Evolutionary conservation across 148 eudicot genomes (phyloP).

Genomic region (Amaranthus palmeri): DNA sequence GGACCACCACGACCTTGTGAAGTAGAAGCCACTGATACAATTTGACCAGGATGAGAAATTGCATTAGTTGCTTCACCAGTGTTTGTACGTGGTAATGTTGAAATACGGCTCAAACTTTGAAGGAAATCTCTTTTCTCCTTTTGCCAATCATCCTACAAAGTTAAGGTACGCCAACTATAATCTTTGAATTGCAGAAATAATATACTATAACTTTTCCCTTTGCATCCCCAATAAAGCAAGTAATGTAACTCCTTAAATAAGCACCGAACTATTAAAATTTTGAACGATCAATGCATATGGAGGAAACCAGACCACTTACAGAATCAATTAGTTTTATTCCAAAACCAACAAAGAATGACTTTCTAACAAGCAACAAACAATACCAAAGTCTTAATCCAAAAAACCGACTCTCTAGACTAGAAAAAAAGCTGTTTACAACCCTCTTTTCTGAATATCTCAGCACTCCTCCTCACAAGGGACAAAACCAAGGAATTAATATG

Average conservation of each 20-base stretch:
- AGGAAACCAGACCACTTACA: not conserved
- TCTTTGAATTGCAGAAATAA: constrained; percentile 1
- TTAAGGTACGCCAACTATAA: constrained; percentile 4
- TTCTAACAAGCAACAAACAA: too few relatives aligned
- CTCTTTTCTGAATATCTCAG: too few relatives aligned
- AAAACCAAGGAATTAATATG: too few relatives aligned
- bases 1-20: constrained; percentile 49
- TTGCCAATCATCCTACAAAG: constrained; percentile 86
- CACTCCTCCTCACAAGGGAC: too few relatives aligned
- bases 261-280: not conserved
- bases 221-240: not conserved
- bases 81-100: constrained; percentile 76
- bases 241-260: too few relatives aligned
- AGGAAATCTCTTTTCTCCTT: constrained; percentile 85
- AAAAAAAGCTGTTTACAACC: too few relatives aligned
- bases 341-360: too few relatives aligned
- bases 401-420: too few relatives aligned
- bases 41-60: constrained; percentile 52
- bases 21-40: constrained; percentile 48
- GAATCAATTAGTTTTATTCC: not conserved
- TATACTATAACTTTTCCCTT: not conserved
- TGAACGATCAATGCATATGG: not conserved
- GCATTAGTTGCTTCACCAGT: constrained; percentile 39
- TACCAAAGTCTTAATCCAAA: too few relatives aligned
- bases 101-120: constrained; percentile 80